Conservation (phyloP, 345 rosid species). For the Citrus cavaleriei region DNA sequence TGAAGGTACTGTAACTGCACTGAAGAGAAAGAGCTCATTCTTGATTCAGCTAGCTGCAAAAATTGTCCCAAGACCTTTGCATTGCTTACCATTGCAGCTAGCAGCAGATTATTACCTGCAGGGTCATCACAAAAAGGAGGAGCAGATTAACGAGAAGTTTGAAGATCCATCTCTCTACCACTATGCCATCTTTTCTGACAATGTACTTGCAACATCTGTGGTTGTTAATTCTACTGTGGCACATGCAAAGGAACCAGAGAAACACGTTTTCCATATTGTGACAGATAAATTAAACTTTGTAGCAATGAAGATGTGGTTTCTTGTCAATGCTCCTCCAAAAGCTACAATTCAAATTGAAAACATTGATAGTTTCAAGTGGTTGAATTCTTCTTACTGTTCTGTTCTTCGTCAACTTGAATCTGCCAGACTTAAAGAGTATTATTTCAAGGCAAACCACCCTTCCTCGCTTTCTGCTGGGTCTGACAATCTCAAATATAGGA, state of each 20-base stretch:
- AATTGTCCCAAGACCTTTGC: constrained; percentile 84
- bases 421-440: constrained; percentile 75
- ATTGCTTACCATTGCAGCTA: constrained; percentile 86
- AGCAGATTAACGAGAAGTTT: constrained; percentile 40
- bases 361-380: constrained; percentile 75
- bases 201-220: constrained; percentile 91
- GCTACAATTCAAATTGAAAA: constrained; percentile 67
- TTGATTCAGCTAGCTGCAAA: constrained; percentile 97
- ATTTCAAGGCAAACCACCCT: constrained; percentile 76
- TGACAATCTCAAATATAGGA: constrained; percentile 81
- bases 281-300: constrained; percentile 80
- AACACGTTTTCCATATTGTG: constrained; percentile 89
- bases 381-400: constrained; percentile 83
- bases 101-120: constrained; percentile 68
- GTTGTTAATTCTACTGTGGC: constrained; percentile 84
- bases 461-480: constrained; percentile 59
- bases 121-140: constrained; percentile 45
- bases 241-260: constrained; percentile 70
- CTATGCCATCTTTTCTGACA: constrained; percentile 94
- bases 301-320: constrained; percentile 87
- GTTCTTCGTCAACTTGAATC: constrained; percentile 85
- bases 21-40: constrained; percentile 81
- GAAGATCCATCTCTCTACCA: constrained; percentile 83
- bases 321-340: constrained; percentile 47
- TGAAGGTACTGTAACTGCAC: constrained; percentile 53